A percentile compares a stretch with the other conserved stretches of the same genome.
Evolutionary conservation across 192 early-diverging fungal species (phyloP).

Genomic region (Cladochytrium replicatum): DNA sequence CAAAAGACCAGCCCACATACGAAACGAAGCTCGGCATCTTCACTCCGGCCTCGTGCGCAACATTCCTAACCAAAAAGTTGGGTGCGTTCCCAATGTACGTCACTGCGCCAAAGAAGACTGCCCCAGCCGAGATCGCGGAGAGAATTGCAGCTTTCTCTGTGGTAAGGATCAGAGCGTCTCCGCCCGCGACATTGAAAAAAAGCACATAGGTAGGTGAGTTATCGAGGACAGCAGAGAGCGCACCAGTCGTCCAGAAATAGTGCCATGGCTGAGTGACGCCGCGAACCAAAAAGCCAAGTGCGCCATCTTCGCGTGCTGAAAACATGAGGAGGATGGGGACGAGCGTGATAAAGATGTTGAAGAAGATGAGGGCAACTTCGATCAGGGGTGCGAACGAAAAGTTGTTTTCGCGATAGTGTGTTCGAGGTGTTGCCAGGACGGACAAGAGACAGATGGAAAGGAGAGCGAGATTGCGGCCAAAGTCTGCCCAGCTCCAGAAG

Average conservation of each 20-base stretch:
- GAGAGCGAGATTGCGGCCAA: background rate
- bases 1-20: background rate
- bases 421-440: background rate
- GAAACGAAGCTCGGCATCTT: background rate
- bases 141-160: background rate
- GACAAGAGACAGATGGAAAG: background rate
- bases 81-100: background rate
- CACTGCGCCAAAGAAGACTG: background rate
- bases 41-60: background rate
- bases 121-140: background rate
- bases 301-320: background rate
- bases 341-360: background rate
- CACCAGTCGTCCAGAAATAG: background rate
- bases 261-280: background rate
- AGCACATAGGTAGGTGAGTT: background rate
- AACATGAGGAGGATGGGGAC: background rate
- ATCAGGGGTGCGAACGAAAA: background rate
- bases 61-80: background rate
- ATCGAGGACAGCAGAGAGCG: background rate
- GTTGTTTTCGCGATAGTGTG: background rate
- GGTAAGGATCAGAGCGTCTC: background rate
- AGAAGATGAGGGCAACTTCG: background rate
- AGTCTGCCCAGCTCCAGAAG: background rate
- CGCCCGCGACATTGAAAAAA: background rate
- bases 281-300: background rate